Conservation (phyloP, 139 green algal species). For the Micractinium sp. region DNA sequence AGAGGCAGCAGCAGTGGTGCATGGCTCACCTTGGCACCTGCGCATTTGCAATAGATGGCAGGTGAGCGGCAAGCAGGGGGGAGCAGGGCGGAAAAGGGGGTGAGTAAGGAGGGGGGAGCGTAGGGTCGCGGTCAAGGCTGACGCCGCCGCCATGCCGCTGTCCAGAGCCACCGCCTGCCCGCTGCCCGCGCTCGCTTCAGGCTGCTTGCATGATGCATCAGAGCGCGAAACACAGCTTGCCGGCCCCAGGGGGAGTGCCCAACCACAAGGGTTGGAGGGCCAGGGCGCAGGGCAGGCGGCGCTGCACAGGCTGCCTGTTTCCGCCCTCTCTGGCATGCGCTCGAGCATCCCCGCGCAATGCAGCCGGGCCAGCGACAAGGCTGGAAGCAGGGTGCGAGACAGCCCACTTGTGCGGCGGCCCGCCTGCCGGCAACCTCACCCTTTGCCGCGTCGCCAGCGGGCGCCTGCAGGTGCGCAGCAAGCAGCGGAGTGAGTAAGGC, state of each 20-base stretch:
- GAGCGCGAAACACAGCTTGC: not conserved
- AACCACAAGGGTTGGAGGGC: too few relatives aligned
- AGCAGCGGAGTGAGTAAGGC: not conserved
- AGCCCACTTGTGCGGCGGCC: not conserved
- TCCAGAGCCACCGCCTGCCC: not conserved
- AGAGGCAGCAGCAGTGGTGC: not conserved
- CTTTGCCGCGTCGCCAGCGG: constrained; percentile 61
- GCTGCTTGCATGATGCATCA: not conserved
- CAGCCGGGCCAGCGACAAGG: not conserved
- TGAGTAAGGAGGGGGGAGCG: not conserved
- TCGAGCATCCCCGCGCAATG: too few relatives aligned
- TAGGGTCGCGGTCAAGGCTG: too few relatives aligned
- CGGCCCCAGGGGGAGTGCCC: too few relatives aligned
- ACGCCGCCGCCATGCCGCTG: too few relatives aligned
- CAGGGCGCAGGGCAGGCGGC: too few relatives aligned
- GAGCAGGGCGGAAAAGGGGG: not conserved
- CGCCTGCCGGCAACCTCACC: constrained; percentile 29
- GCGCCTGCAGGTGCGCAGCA: not conserved
- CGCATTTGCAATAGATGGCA: not conserved
- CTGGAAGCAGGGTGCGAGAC: not conserved
- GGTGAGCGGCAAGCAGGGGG: not conserved
- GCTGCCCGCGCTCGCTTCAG: not conserved
- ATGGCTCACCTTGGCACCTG: constrained; percentile 8
- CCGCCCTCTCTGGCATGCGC: too few relatives aligned
- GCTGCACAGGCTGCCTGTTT: too few relatives aligned